phyloP scores from a whole-genome alignment of 2,329 filamentous ascomycete species.

The Paraconiothyrium sp. region DNA sequence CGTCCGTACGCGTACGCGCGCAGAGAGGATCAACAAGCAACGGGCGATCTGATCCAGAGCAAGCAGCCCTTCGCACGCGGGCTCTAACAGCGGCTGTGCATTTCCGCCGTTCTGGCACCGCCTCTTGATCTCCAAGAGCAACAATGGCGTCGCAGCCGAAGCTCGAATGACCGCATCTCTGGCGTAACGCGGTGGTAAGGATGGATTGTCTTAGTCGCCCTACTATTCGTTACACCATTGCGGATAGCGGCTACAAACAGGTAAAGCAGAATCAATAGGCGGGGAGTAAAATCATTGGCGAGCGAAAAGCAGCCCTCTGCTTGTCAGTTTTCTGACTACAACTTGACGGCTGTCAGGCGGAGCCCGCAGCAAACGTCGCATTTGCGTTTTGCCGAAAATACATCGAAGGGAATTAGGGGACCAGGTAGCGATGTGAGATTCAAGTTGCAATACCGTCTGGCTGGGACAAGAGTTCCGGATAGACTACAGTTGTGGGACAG shows the following conservation, averaged over 20 bases:
- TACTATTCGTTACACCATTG: slow-evolving; percentile 36
- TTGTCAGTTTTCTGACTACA: slow-evolving; percentile 24
- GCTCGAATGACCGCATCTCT: slow-evolving; percentile 24
- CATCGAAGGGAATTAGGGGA: slow-evolving; percentile 20
- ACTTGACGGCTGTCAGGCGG: slow-evolving; percentile 27
- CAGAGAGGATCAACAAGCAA: slow-evolving; percentile 37
- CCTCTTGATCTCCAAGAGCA: slow-evolving; percentile 28
- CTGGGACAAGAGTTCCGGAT: slow-evolving; percentile 33
- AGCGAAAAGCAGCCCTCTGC: slow-evolving; percentile 21
- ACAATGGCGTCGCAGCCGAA: slow-evolving; percentile 28
- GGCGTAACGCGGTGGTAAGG: slow-evolving; percentile 36
- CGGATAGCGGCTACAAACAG: slow-evolving; percentile 35
- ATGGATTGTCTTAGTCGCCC: slow-evolving; percentile 37
- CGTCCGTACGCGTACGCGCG: slow-evolving; percentile 31
- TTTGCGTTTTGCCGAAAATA: slow-evolving; percentile 23
- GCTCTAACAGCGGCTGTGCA: slow-evolving; percentile 33
- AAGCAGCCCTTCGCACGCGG: slow-evolving; percentile 24
- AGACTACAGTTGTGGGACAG: slow-evolving; percentile 33
- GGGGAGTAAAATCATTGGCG: slow-evolving; percentile 21
- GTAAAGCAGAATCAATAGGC: slow-evolving; percentile 16
- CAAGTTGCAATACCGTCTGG: slow-evolving; percentile 24
- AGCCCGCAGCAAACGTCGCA: slow-evolving; percentile 28
- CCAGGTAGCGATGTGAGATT: slow-evolving; percentile 27
- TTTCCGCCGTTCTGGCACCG: slow-evolving; percentile 26
- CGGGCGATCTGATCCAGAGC: slow-evolving; percentile 33